Base-by-base conservation (phyloP, 371 early-diverging fungal genomes). In the Conidiobolus incongruus region DNA sequence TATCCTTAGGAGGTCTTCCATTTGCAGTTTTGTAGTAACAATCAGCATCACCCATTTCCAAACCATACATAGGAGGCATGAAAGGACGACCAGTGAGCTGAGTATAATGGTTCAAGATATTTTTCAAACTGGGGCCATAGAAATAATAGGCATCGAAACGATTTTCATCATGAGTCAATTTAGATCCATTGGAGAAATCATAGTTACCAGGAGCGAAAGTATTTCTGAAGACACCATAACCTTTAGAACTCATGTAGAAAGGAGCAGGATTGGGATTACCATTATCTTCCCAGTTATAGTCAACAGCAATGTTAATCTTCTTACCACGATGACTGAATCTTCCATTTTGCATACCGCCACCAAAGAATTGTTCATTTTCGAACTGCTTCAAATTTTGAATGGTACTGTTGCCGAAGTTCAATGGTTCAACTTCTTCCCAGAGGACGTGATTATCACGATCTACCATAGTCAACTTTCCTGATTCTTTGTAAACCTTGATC, bases 341-440 rank as follows among this genome's bases (percentile, higher is more conserved):
- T 15, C 38, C 38, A 17, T 37, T 37, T 21, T 37, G 38, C 38
- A 37, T 37, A 37, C 38, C 38, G 21, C 38, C 38, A 20, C 38
- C 38, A 21, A 37, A 37, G 38, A 37, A 37, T 10, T 20, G 17
- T 21, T 37, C 38, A 21, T 37, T 21, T 7, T 16, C 17, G 22
- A 11, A 6, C 7, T 16, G 17, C n/a, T 37, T 21, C 5, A 37
- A 37, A 10, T 8, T 4, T 21, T 37, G 38, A 3, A 37, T 6
- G n/a, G 21, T 21, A n/a, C n/a, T 8, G 4, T 4, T 8, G n/a
- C n/a, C n/a, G 6, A 37, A 21, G 8, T 37, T 8, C 2, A 37
- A 10, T 5, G 38, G 38, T 8, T 37, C 8, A 8, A 10, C 6
- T 21, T 37, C 38, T 10, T 37, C 8, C 11, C 16, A 37, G 4